phyloP scores from a whole-genome alignment of 768 basidiomycete species.

The Termitomyces sp. region DNA sequence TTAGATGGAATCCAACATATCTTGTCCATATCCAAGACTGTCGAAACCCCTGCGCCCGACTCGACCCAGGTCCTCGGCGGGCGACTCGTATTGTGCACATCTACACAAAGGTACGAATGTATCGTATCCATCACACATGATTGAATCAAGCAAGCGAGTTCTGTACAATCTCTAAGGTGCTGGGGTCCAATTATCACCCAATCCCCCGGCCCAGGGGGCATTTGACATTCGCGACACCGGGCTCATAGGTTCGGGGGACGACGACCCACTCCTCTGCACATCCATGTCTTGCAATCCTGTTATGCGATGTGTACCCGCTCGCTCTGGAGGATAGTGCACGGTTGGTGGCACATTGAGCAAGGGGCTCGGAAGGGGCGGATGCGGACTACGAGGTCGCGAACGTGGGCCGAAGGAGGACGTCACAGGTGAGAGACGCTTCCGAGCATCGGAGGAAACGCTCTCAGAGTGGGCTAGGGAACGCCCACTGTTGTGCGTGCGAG shows the following conservation, averaged over 20 bases:
- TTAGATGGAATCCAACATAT: not conserved
- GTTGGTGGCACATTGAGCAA: slow-evolving; percentile 9
- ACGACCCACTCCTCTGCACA: slow-evolving; percentile 12
- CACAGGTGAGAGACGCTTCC: slow-evolving; percentile 38
- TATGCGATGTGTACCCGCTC: slow-evolving; percentile 16
- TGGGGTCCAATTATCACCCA: slow-evolving; percentile 33
- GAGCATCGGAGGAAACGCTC: slow-evolving; percentile 52
- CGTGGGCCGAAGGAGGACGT: slow-evolving; percentile 42
- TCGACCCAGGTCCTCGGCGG: not conserved
- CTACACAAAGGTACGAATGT: not conserved
- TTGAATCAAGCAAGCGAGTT: not conserved
- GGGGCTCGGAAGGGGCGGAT: slow-evolving; percentile 8
- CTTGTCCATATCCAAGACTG: not conserved
- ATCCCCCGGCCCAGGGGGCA: slow-evolving; percentile 36
- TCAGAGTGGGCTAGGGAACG: slow-evolving; percentile 40
- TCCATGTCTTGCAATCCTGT: slow-evolving; percentile 8
- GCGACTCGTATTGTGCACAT: not conserved
- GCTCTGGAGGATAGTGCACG: slow-evolving; percentile 15
- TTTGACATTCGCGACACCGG: slow-evolving; percentile 18
- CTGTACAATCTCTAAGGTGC: slow-evolving; percentile 4
- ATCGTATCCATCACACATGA: not conserved
- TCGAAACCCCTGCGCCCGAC: not conserved
- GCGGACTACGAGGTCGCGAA: slow-evolving; percentile 11
- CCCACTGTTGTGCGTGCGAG: slow-evolving; percentile 27
- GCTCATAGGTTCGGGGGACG: slow-evolving; percentile 22